Conservation (phyloP, 179 eudicot genomes). For the Actinidia polygama region DNA sequence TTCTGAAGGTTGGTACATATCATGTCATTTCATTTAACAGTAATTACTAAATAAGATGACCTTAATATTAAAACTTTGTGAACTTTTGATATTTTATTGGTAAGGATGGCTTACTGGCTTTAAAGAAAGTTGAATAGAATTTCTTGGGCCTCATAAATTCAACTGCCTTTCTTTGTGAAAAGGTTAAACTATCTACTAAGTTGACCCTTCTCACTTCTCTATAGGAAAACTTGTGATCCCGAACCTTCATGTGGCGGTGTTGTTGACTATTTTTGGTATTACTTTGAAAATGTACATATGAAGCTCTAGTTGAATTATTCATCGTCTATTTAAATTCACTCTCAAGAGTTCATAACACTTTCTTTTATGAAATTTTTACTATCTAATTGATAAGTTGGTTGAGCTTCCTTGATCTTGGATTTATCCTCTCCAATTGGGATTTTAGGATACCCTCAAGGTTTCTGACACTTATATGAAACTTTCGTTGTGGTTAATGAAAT, state of each 20-base stretch:
- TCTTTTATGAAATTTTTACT: background rate
- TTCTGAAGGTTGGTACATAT: constrained; percentile 70
- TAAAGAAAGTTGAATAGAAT: background rate
- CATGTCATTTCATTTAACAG: background rate
- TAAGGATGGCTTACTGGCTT: background rate
- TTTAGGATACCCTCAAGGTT: no score
- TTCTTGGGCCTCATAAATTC: background rate
- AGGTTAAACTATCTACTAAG: background rate
- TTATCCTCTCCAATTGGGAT: background rate
- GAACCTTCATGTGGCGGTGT: background rate
- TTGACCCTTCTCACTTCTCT: background rate
- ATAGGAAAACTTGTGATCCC: background rate
- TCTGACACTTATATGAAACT: no score
- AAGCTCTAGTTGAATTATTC: background rate
- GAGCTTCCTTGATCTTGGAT: background rate
- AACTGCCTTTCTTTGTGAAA: background rate
- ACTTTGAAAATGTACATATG: background rate
- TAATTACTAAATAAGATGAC: background rate
- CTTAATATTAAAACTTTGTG: background rate
- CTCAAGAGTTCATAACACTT: background rate
- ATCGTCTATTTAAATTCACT: background rate
- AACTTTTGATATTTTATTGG: background rate
- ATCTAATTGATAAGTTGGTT: background rate
- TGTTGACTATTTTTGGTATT: background rate
- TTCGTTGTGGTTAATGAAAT: no score